Base-by-base conservation (phyloP, 371 early-diverging fungal species). In the Cokeromyces recurvatus region DNA sequence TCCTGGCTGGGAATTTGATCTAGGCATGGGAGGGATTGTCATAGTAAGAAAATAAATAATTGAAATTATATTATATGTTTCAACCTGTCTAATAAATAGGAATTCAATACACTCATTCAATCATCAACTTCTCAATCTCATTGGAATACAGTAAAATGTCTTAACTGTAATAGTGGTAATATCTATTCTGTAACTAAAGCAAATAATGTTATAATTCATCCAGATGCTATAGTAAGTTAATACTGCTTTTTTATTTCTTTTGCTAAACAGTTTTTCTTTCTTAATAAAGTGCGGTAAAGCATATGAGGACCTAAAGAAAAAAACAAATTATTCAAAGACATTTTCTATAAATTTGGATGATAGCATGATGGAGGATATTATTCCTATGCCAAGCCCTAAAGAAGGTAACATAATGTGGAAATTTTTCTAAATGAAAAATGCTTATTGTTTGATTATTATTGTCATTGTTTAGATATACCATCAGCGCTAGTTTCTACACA, bases 21-120 rank as follows among this genome's bases (percentile, higher is more conserved):
- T 73, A 6, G 70, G 67, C 21, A 67, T 67, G 56, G 70, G 70
- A 25, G 74, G 68, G 25, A 53, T 68, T 5, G 52, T 57, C 23
- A 51, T 51, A 27, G 68, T 72, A 66, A 58, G 62, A 34, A 15
- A 34, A 23, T 17, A 22, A 1, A 4, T 32, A n/a, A n/a, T n/a
- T n/a, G n/a, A n/a, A n/a, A n/a, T n/a, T n/a, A n/a, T n/a, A n/a
- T n/a, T n/a, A n/a, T n/a, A n/a, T n/a, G n/a, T n/a, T n/a, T n/a
- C n/a, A n/a, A n/a, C n/a, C n/a, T n/a, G n/a, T n/a, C n/a, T n/a
- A n/a, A n/a, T n/a, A n/a, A n/a, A n/a, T 46, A 51, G 51, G 57
- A 51, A 36, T 56, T 35, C 7, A 32, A 19, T 12, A 27, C 42
- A 5, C 24, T 50, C 5, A 38, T 29, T 60, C 60, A 64, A 32